Evolutionary conservation across 108 stramenopile genomes (phyloP).

Genomic region (Cyclotella baltica): DNA sequence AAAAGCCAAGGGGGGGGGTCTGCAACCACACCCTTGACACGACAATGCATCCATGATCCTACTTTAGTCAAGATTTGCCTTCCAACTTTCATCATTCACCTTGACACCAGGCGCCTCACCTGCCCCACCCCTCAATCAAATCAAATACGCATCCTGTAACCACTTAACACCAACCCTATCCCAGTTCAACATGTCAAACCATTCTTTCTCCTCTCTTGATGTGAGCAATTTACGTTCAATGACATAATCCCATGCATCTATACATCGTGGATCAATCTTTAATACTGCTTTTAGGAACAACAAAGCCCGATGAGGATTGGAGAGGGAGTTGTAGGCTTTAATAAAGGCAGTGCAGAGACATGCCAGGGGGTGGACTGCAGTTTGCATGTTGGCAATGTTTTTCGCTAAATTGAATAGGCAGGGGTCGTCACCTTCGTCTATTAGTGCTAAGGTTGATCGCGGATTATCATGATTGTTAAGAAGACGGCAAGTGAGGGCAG

Average conservation of each 20-base stretch:
- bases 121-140: conserved; percentile 42
- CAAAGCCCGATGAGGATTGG: conserved; percentile 74
- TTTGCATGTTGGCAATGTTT: conserved; percentile 15
- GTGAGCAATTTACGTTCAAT: conserved; percentile 57
- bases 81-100: not conserved
- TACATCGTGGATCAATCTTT: conserved; percentile 67
- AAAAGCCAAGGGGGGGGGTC: conserved; percentile 29
- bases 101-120: conserved; percentile 4
- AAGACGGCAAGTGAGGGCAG: no score
- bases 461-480: no score
- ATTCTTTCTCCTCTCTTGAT: conserved; percentile 51
- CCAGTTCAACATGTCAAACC: conserved; percentile 43
- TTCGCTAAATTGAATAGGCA: conserved; percentile 36
- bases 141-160: conserved; percentile 71
- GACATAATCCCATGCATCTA: conserved; percentile 70
- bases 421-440: conserved; percentile 55
- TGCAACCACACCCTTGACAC: conserved; percentile 26
- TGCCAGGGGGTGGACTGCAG: conserved; percentile 71
- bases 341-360: conserved; percentile 64
- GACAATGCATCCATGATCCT: conserved; percentile 22
- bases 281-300: conserved; percentile 70
- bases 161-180: conserved; percentile 53
- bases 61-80: no score
- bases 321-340: conserved; percentile 67
- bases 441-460: conserved; percentile 35